These are phyloP conservation scores for Pterocarpus macrocarpus DNA, from an alignment of 306 rosid genomes.

Conservation along the genomic window DNA sequence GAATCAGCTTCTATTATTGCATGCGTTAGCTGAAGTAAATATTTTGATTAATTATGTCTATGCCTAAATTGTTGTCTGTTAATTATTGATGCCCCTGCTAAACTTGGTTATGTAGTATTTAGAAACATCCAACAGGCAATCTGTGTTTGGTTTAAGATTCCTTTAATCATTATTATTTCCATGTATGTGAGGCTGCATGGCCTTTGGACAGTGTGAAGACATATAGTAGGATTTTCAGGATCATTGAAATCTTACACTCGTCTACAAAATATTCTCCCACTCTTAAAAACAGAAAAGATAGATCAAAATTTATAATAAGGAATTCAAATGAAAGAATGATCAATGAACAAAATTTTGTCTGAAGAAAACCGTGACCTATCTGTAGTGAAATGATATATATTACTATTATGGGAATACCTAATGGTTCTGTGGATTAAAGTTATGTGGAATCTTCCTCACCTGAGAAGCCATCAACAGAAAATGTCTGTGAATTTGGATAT, in stretches of 20 bases:
- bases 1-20: slow-evolving; percentile 9
- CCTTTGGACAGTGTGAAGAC: background rate
- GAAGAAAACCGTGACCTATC: background rate
- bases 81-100: slow-evolving; percentile 28
- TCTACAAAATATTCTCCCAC: background rate
- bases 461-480: slow-evolving; percentile 14
- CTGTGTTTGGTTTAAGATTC: slow-evolving; percentile 2
- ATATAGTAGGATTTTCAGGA: slow-evolving; percentile 5
- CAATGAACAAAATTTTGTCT: background rate
- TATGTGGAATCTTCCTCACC: slow-evolving; percentile 32
- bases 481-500: slow-evolving; percentile 22
- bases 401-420: background rate
- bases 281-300: background rate
- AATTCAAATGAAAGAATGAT: slow-evolving; percentile 2
- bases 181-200: background rate
- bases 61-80: background rate
- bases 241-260: background rate
- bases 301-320: background rate
- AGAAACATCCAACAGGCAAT: background rate
- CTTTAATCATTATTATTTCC: slow-evolving; percentile 22
- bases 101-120: slow-evolving; percentile 4
- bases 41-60: slow-evolving; percentile 15
- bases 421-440: background rate
- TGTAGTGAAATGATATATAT: background rate
- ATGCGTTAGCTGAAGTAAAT: slow-evolving; percentile 10